Evolutionary conservation across 2,329 filamentous ascomycete genomes (phyloP), one percentile per base, ranked within the genome.

Genomic region (Coleophoma eucalyptorum): DNA sequence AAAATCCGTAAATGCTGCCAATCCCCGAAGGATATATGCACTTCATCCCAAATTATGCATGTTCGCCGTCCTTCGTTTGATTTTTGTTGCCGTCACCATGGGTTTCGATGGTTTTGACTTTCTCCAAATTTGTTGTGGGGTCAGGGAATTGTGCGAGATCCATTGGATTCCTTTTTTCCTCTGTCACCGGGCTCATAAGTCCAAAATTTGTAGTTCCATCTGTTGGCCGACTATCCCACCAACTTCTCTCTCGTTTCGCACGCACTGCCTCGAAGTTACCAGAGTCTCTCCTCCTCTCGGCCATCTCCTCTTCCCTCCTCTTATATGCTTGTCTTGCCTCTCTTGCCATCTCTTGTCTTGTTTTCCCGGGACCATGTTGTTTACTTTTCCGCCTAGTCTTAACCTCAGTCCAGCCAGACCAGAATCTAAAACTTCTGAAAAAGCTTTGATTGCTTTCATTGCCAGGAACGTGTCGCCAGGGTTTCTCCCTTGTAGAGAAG

Each of bases 401-500:
- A 6, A 51, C 47, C 11, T 53, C 53, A 20, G 48, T 51, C 53
- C 62, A 63, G 34, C 51, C 59, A 16, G 57, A 54, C 61, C 64
- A 66, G 42, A 69, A 67, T 21, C 62, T 65, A 18, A 69, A 53
- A 52, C 64, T 65, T 12, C 56, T 60, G 53, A 60, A 65, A 46
- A 69, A 68, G 3, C 47, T 58, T 33, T 44, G 42, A 32, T 44
- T 26, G 8, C 72, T 71, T 35, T 74, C 65, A 15, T 64, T 67
- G 16, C 69, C 69, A 0, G 69, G 67, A 5, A 81, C 76, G 50
- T 83, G 74, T 42, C 72, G 70, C 87, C 87, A 92, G 0, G 88
- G 88, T 63, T 81, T 82, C 65, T 93, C 89, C 42, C 86, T 78
- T 31, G 79, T 71, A 31, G 77, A 79, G 66, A 92, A 92, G 19